Evolutionary conservation across 2,329 filamentous ascomycete genomes (phyloP), one percentile per base, ranked within the genome.

Genomic region (Ploettnerulaceae sp.): DNA sequence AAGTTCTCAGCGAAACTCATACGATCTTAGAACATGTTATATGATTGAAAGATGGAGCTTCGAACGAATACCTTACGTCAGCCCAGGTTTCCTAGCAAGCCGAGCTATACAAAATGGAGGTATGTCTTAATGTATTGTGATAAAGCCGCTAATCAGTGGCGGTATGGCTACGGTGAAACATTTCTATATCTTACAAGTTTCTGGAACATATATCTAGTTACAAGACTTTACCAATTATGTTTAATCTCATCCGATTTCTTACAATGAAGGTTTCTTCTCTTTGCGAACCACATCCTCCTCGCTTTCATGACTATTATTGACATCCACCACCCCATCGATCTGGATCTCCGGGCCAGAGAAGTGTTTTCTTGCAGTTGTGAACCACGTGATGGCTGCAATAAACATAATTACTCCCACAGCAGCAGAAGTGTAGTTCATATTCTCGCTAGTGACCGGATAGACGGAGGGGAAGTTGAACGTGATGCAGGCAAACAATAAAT

Each of bases 401-500:
- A 77, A 49, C 59, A 71, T 75, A 29, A 79, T 72, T 1, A 75
- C 65, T 0, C 75, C 76, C 22, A 78, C 71, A 0, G 76, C 76
- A 0, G 76, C 76, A 17, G 69, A 72, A 0, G 74, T 78, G 52
- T 78, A 79, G 48, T 78, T 80, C 76, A 79, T 80, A 26, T 75
- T 76, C 20, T 74, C 68, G 25, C 66, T 66, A 1, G 64, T 67
- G n/a, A 80, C 74, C 0, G 76, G 77, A 5, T 61, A 68, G 0
- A 68, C 57, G 0, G 67, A 70, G 0, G 77, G 76, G 46, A 79
- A 75, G 47, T 78, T 79, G 57, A 79, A 77, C 0, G 74, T 75
- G 42, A 79, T 72, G 20, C 69, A 71, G 2, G 72, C 71, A 45
- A 79, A 79, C 1, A 74, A 57, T 3, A 79, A 62, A 54, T 73